Conservation (phyloP, 2,329 filamentous ascomycete species). For the Hortaea sp. region DNA sequence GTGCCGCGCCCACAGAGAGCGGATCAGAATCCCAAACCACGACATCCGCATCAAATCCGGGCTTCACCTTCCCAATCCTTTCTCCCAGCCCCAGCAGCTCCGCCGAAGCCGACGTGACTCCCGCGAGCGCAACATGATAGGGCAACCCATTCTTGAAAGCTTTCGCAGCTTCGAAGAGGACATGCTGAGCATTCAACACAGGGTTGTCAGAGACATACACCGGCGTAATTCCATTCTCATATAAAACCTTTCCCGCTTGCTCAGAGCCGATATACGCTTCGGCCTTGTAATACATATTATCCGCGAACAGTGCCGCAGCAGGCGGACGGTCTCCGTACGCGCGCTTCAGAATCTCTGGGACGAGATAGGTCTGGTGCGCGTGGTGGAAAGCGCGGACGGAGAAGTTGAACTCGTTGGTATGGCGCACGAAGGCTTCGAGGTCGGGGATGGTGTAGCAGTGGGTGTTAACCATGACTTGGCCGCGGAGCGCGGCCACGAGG, state of each 20-base stretch:
- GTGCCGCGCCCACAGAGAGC: conserved; percentile 29
- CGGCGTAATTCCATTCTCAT: conserved; percentile 54
- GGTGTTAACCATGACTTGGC: conserved; percentile 59
- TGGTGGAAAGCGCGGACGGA: conserved; percentile 59
- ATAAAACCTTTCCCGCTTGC: conserved; percentile 55
- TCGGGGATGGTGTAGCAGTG: conserved; percentile 62
- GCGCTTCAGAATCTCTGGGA: conserved; percentile 48
- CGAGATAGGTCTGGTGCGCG: conserved; percentile 55
- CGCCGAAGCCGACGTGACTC: conserved; percentile 31
- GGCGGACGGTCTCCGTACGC: conserved; percentile 30
- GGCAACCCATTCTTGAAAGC: conserved; percentile 33
- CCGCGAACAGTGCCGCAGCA: conserved; percentile 55
- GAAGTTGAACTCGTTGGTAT: conserved; percentile 64
- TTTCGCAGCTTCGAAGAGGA: conserved; percentile 48
- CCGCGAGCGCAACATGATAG: conserved; percentile 31
- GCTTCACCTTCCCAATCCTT: conserved; percentile 31
- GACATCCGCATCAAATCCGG: conserved; percentile 33
- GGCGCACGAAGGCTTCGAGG: conserved; percentile 58
- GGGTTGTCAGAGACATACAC: conserved; percentile 65
- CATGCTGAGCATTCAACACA: conserved; percentile 59
- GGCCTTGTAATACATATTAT: conserved; percentile 61
- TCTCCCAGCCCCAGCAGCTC: conserved; percentile 30
- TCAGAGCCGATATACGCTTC: conserved; percentile 57
- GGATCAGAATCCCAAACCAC: conserved; percentile 36
- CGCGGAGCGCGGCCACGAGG: conserved; percentile 51